Evolutionary conservation across 345 rosid genomes (phyloP).

Genomic region (Populus pruinosa): DNA sequence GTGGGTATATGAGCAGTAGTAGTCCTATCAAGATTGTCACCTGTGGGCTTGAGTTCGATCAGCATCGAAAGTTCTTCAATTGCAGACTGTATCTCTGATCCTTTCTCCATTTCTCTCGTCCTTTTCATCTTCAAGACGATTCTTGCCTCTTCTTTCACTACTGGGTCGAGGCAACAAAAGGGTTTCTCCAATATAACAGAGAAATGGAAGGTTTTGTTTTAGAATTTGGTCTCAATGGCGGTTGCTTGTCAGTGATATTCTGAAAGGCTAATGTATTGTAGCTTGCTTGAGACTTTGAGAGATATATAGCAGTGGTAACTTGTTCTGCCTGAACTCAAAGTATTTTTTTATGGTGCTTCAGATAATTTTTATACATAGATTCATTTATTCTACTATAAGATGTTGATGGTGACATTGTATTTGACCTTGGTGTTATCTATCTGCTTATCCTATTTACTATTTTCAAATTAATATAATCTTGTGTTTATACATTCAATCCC

Average conservation of each 20-base stretch:
- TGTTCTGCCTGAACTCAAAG: conserved; percentile 10
- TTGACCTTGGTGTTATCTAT: conserved; percentile 42
- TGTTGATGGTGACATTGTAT: conserved; percentile 37
- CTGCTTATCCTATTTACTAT: conserved; percentile 5
- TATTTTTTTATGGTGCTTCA: not conserved
- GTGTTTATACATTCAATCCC: not conserved
- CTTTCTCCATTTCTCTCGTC: conserved; percentile 60
- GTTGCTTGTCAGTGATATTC: not conserved
- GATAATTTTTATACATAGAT: not conserved
- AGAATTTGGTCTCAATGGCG: conserved; percentile 6
- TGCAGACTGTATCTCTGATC: conserved; percentile 64
- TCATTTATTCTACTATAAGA: not conserved
- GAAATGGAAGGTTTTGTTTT: not conserved
- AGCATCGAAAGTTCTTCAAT: conserved; percentile 69
- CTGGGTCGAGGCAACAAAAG: not conserved
- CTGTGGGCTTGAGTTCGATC: conserved; percentile 36
- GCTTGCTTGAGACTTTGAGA: not conserved
- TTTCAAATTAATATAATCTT: not conserved
- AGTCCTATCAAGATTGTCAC: conserved; percentile 23
- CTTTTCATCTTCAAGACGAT: conserved; percentile 51
- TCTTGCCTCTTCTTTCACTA: not conserved
- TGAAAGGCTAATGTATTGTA: not conserved
- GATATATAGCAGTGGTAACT: not conserved
- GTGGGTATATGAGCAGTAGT: conserved; percentile 43
- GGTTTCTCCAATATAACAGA: not conserved